These are phyloP conservation scores for Aurantiochytrium sp. DNA, from an alignment of 108 stramenopile species.

Conservation along the genomic window DNA sequence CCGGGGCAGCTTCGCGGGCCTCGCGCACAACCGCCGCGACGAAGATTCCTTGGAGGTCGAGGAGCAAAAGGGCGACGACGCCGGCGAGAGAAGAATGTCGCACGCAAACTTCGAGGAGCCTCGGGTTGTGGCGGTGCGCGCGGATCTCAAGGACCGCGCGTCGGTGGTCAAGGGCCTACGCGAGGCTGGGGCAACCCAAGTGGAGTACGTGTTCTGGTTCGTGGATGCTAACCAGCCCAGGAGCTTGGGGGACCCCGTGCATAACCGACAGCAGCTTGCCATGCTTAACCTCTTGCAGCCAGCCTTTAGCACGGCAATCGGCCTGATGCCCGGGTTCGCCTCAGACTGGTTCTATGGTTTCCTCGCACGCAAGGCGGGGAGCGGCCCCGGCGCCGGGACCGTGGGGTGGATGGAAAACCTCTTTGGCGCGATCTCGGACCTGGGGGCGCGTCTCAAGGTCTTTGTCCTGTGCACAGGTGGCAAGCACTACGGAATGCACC, in stretches of 20 bases:
- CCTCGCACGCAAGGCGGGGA: neutral
- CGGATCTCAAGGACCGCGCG: neutral
- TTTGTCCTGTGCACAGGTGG: neutral
- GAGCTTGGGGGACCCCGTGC: neutral
- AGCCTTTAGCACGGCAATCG: neutral
- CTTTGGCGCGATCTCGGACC: neutral
- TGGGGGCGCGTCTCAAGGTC: neutral
- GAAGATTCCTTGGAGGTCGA: no score
- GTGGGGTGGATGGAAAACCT: neutral
- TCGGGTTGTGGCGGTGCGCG: neutral
- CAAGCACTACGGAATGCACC: constrained; percentile 10
- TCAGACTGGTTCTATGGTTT: neutral
- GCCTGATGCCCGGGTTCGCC: neutral
- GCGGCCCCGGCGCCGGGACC: neutral
- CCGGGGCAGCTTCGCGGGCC: no score
- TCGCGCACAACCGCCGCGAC: no score
- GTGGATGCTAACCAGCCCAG: neutral
- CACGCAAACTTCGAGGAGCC: no score
- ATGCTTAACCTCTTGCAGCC: neutral
- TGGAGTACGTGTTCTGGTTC: constrained; percentile 5
- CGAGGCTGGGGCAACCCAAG: neutral
- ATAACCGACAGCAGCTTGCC: neutral
- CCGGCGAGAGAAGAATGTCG: no score
- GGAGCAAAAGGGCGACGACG: neutral
- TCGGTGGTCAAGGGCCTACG: neutral